Evolutionary conservation across 352 stramenopile species (phyloP).

Genomic region (Globisporangium polare): DNA sequence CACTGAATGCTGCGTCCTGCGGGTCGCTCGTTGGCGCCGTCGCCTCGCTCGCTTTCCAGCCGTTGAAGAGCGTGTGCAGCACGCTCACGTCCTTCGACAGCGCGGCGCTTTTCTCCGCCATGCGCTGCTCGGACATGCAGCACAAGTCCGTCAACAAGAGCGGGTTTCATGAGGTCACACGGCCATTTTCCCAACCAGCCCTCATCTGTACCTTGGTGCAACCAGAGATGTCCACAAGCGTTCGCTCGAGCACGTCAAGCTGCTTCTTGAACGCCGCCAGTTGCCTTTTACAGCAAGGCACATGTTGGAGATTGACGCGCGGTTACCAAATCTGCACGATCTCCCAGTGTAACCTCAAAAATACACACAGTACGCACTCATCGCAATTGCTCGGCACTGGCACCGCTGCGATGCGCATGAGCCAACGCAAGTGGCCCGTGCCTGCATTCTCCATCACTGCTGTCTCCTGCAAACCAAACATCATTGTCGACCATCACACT

Average conservation of each 20-base stretch:
- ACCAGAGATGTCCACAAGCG: slow-evolving; percentile 38
- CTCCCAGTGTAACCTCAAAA: background rate
- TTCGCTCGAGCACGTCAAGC: slow-evolving; percentile 53
- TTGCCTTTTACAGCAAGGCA: slow-evolving; percentile 20
- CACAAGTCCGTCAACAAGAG: background rate
- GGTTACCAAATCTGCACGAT: background rate
- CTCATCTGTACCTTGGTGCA: slow-evolving; percentile 37
- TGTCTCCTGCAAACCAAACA: slow-evolving; percentile 20
- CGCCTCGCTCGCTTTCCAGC: slow-evolving; percentile 47
- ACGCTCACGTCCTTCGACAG: slow-evolving; percentile 50
- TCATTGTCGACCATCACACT: background rate
- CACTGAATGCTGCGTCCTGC: slow-evolving; percentile 29
- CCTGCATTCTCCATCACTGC: slow-evolving; percentile 57
- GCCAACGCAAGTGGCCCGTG: slow-evolving; percentile 57
- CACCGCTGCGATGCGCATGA: slow-evolving; percentile 47
- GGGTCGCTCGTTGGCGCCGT: slow-evolving; percentile 9
- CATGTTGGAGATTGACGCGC: background rate
- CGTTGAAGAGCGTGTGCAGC: slow-evolving; percentile 48
- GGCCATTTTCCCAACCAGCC: background rate
- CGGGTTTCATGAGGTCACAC: background rate
- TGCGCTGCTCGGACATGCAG: slow-evolving; percentile 20
- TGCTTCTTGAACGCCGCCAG: slow-evolving; percentile 51
- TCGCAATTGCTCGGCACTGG: slow-evolving; percentile 30
- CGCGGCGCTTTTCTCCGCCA: slow-evolving; percentile 51
- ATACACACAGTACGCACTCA: slow-evolving; percentile 21